These are phyloP conservation scores for Leccinum rimulosum DNA, from an alignment of 768 basidiomycete genomes.

Conservation along the genomic window DNA sequence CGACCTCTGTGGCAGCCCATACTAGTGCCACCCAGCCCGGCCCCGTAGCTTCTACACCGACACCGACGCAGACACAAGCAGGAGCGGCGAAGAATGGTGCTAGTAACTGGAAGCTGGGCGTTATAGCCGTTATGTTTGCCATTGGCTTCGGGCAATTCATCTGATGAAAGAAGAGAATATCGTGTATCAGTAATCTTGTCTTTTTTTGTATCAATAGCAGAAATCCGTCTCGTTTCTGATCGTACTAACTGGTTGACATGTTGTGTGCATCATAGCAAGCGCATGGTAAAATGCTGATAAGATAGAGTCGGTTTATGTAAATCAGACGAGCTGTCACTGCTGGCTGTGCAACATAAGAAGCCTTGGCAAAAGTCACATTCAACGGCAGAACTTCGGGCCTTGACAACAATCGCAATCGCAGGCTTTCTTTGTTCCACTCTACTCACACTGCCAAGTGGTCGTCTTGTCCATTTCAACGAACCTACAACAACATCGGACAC, in stretches of 20 bases:
- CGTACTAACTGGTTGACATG: too few species aligned
- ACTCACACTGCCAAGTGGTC: background rate
- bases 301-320: background rate
- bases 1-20: conserved; percentile 44
- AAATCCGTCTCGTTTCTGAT: background rate
- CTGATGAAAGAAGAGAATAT: conserved; percentile 5
- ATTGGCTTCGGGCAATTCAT: conserved; percentile 5
- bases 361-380: too few species aligned
- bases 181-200: background rate
- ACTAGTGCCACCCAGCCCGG: conserved; percentile 37
- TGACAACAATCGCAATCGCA: background rate
- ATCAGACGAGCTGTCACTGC: background rate
- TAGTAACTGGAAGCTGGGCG: conserved; percentile 1
- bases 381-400: background rate
- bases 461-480: background rate
- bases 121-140: conserved; percentile 2
- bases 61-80: background rate
- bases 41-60: conserved; percentile 34
- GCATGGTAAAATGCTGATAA: conserved; percentile 11
- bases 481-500: background rate
- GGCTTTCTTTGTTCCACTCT: background rate
- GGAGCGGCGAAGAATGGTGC: background rate
- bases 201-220: background rate
- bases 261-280: too few species aligned
- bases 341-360: conserved; percentile 15